Evolutionary conservation across 306 rosid genomes (phyloP).

Genomic region (Prunus armeniaca): DNA sequence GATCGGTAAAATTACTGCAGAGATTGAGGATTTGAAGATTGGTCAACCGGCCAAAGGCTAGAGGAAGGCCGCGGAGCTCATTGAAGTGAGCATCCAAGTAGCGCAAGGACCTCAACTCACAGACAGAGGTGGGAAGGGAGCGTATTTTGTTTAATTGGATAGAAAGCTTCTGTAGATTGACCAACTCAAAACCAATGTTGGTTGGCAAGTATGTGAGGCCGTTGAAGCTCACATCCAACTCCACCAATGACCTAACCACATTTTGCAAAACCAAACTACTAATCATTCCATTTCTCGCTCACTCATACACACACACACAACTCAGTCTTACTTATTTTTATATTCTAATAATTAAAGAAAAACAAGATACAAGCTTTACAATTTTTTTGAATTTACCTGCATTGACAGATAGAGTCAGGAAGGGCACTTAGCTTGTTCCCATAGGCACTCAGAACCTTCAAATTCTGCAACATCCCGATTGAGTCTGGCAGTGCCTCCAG

Average conservation of each 20-base stretch:
- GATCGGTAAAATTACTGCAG: conserved; percentile 81
- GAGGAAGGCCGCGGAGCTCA: conserved; percentile 82
- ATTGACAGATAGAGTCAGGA: conserved; percentile 77
- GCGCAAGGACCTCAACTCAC: conserved; percentile 77
- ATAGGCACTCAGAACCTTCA: conserved; percentile 67
- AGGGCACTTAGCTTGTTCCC: conserved; percentile 72
- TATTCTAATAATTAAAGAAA: no score
- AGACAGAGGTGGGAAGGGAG: conserved; percentile 75
- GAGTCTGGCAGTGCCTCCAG: conserved; percentile 75
- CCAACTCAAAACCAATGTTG: conserved; percentile 75
- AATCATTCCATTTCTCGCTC: not conserved
- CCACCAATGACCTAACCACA: conserved; percentile 80
- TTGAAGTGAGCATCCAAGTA: conserved; percentile 90
- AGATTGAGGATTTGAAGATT: conserved; percentile 65
- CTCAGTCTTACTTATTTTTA: not conserved
- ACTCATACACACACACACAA: not conserved
- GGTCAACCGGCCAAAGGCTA: conserved; percentile 63
- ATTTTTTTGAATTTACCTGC: conserved; percentile 52
- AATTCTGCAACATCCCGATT: conserved; percentile 73
- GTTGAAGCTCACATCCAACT: conserved; percentile 88
- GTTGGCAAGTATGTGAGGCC: conserved; percentile 87
- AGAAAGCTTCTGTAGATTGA: conserved; percentile 55
- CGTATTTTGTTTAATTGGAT: conserved; percentile 81
- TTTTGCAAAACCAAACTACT: not conserved
- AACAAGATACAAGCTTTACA: not conserved